phyloP scores from a whole-genome alignment of 2,329 filamentous ascomycete genomes.

The Aureobasidium sp. region DNA sequence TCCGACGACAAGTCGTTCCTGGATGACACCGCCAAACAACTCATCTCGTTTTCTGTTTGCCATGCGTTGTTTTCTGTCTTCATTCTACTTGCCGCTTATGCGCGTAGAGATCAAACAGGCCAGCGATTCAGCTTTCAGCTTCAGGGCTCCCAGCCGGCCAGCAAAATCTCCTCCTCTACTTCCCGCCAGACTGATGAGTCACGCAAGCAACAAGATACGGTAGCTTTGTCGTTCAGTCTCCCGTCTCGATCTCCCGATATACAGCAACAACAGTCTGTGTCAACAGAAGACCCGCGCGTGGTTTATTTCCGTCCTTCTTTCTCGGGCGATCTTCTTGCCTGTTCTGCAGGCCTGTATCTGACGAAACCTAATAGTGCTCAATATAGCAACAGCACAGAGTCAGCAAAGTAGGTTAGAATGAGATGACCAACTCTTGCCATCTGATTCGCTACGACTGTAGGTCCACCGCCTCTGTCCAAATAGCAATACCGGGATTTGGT shows the following conservation, averaged over 20 bases:
- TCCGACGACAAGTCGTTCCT: background rate
- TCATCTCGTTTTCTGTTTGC: background rate
- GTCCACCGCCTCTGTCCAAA: background rate
- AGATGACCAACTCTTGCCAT: background rate
- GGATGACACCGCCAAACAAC: background rate
- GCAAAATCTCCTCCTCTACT: background rate
- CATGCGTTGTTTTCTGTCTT: background rate
- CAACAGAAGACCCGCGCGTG: background rate
- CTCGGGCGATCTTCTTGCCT: background rate
- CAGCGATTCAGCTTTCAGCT: background rate
- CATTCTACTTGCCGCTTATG: background rate
- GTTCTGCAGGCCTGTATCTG: background rate
- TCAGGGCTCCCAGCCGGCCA: background rate
- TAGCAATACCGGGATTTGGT: background rate
- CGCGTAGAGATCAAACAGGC: background rate
- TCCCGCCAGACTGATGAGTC: background rate
- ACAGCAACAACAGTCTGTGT: background rate
- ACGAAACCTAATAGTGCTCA: background rate
- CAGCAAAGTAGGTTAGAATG: background rate
- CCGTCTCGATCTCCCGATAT: background rate
- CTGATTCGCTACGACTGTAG: background rate
- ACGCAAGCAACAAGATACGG: background rate
- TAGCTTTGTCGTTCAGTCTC: background rate
- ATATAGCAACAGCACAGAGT: background rate
- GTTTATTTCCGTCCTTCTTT: background rate